Evolutionary conservation across 495 filamentous ascomycete species (phyloP), one percentile per base, ranked within the genome.

Genomic region (Hyaloscypha hepaticicola): DNA sequence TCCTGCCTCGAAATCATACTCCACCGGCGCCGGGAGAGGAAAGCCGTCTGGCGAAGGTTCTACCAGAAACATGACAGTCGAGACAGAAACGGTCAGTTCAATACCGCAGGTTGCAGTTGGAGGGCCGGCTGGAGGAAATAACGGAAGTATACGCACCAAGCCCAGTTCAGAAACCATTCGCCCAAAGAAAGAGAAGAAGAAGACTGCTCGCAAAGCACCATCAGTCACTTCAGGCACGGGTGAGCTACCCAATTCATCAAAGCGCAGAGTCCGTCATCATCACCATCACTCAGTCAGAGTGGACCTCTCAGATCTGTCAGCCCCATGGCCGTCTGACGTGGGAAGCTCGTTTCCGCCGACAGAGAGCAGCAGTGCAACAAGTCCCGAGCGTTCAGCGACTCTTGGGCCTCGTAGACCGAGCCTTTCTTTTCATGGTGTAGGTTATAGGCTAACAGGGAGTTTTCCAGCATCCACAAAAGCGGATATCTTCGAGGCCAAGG

Each of bases 401-500:
- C 63, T 56, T 29, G 51, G 38, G 16, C 63, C 53, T 34, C 69
- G 63, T 29, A 62, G 70, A 63, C 51, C 64, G 16, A 69, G 61
- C 62, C 31, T 65, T 6, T 61, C 28, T 52, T 31, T 63, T 28
- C 63, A 66, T 62, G 58, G 61, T 69, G 69, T 85, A 74, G 77
- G 76, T 75, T 75, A 61, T 66, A 67, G 83, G 74, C 83, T 87
- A 80, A 88, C 80, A 60, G 73, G 72, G 72, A 72, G 26, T 28
- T 76, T 76, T 72, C 64, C 75, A 86, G 92, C 90, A 52, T 96
- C 96, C 26, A 96, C 93, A 67, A 98, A 97, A 80, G 93, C 96
- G 67, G 95, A 99, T 76, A 91, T 99, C 53, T 99, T 99, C 75
- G 95, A 97, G 77, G 90, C 91, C 60, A 96, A 95, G 77, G 90